Evolutionary conservation across 2,329 filamentous ascomycete genomes (phyloP).

Genomic region (Venturia nashicola): DNA sequence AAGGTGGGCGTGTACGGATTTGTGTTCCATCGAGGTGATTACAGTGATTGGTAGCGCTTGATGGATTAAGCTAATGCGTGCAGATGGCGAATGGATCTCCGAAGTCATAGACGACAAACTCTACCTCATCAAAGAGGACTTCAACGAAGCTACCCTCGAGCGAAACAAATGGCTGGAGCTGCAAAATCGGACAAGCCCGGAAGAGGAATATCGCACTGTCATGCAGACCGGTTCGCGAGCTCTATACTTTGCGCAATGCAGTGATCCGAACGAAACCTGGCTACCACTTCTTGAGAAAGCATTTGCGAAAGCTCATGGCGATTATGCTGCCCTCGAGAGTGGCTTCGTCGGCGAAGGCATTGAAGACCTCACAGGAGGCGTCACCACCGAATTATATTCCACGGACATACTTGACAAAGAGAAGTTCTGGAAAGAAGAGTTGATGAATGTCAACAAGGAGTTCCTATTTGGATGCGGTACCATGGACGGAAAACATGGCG

Average conservation of each 20-base stretch:
- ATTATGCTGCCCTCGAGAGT: slow-evolving; percentile 63
- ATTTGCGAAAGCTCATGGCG: slow-evolving; percentile 73
- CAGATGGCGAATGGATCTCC: slow-evolving; percentile 56
- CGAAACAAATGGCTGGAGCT: slow-evolving; percentile 63
- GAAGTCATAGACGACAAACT: slow-evolving; percentile 88
- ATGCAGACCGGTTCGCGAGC: slow-evolving; percentile 67
- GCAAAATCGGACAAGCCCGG: slow-evolving; percentile 55
- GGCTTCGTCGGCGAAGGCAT: slow-evolving; percentile 56
- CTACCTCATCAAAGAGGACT: slow-evolving; percentile 70
- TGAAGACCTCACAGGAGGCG: slow-evolving; percentile 52
- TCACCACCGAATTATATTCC: slow-evolving; percentile 56
- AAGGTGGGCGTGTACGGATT: slow-evolving; percentile 74
- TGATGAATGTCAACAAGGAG: slow-evolving; percentile 67
- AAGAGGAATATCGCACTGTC: slow-evolving; percentile 55
- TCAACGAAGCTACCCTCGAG: slow-evolving; percentile 62
- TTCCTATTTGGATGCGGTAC: slow-evolving; percentile 67
- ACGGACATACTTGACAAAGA: slow-evolving; percentile 67
- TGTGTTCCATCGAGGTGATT: slow-evolving; percentile 52
- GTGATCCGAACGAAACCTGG: slow-evolving; percentile 71
- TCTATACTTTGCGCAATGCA: slow-evolving; percentile 66
- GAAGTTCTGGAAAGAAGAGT: slow-evolving; percentile 70
- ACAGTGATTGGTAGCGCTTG: neutral
- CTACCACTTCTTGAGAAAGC: slow-evolving; percentile 70
- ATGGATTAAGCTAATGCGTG: neutral
- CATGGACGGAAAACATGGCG: slow-evolving; percentile 49